Percentiles rank a stretch among this genome's conserved stretches.
phyloP scores from a whole-genome alignment of 73 alveolate species.

The Durusdinium trenchii region DNA sequence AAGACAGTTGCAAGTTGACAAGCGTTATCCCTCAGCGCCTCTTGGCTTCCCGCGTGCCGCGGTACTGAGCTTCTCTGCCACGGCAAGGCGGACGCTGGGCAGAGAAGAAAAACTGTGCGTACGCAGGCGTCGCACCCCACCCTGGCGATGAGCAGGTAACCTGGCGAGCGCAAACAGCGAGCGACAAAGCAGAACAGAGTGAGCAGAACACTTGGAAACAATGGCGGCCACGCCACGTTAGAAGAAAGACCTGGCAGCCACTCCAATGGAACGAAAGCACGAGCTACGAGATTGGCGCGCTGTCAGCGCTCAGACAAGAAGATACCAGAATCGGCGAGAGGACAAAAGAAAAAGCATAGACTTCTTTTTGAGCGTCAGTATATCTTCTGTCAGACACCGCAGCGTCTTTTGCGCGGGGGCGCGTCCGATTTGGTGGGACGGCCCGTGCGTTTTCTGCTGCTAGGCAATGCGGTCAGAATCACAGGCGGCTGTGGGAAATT shows the following conservation, averaged over 20 bases:
- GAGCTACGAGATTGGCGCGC: no score
- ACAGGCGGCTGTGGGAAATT: neutral
- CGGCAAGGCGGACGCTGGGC: slow-evolving; percentile 33
- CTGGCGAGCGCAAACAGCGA: neutral
- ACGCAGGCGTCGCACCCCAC: slow-evolving; percentile 21
- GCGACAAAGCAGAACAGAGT: no score
- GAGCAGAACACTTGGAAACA: neutral
- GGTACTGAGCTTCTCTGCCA: slow-evolving; percentile 52
- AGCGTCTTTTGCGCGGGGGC: slow-evolving; percentile 11
- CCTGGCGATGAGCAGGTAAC: neutral
- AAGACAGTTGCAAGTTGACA: no score
- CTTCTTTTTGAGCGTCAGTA: neutral
- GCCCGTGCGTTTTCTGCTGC: neutral
- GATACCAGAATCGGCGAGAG: neutral
- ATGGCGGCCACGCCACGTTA: neutral
- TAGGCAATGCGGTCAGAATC: neutral
- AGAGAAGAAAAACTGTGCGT: slow-evolving; percentile 33
- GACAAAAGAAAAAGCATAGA: neutral
- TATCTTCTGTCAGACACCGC: no score
- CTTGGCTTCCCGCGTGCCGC: neutral
- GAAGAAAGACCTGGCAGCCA: no score
- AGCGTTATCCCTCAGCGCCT: no score
- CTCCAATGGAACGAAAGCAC: no score
- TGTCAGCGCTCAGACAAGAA: no score
- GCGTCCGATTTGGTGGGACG: neutral